A percentile compares a stretch with the other conserved stretches of the same genome.
phyloP scores from a whole-genome alignment of 2,329 filamentous ascomycete genomes.

The Alternaria gansuensis region DNA sequence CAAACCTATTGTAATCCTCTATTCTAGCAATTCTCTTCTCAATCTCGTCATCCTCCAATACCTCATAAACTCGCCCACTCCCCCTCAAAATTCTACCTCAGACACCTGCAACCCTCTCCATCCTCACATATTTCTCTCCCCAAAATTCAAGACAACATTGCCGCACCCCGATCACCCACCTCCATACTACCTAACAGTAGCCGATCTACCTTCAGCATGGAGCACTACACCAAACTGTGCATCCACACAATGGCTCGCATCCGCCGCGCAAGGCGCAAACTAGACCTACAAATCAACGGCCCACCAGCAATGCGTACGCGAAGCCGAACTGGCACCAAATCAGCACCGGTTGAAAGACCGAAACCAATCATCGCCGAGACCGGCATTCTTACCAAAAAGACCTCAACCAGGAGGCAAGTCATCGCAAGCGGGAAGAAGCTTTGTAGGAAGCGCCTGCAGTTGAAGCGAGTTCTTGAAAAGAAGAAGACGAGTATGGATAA shows the following conservation, averaged over 20 bases:
- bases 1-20: not conserved
- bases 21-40: not conserved
- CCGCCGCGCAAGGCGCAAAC: not conserved
- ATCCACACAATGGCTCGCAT: not conserved
- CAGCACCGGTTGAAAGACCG: not conserved
- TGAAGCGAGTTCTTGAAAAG: not conserved
- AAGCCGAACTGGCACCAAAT: not conserved
- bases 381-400: not conserved
- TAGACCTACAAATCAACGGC: fast-evolving
- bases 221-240: not conserved
- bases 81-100: not conserved
- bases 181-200: not conserved
- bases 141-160: not conserved
- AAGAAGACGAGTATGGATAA: not conserved
- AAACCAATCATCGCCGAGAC: not conserved
- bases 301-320: constrained; percentile 1
- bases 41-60: not conserved
- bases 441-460: not conserved
- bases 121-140: no score
- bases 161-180: not conserved
- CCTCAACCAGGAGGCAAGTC: not conserved
- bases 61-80: not conserved
- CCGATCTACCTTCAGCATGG: not conserved
- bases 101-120: not conserved
- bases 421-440: not conserved